Conservation (phyloP, 129 eudicot species). For the Artemisia tridentata region DNA sequence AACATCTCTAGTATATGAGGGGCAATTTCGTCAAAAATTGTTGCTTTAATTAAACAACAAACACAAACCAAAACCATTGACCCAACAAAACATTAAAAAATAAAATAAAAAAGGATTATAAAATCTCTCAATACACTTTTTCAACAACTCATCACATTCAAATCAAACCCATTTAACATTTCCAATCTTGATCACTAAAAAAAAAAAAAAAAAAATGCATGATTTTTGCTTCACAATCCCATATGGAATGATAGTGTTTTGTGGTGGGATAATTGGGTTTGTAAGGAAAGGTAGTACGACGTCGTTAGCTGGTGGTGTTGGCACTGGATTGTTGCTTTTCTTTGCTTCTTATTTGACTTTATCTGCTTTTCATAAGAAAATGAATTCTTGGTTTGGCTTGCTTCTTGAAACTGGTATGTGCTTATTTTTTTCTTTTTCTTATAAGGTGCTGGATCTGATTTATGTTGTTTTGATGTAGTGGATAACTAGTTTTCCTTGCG, state of each 20-base stretch:
- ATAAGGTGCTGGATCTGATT: no score
- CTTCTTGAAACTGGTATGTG: conserved; percentile 70
- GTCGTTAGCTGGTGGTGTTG: conserved; percentile 83
- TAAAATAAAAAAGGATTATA: background rate
- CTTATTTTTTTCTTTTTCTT: no score
- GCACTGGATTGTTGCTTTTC: conserved; percentile 69
- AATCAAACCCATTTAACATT: conserved; percentile 9
- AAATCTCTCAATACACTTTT: background rate
- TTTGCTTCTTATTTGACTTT: conserved; percentile 89
- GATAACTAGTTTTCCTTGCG: no score
- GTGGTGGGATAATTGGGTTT: conserved; percentile 83
- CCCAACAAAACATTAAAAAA: background rate
- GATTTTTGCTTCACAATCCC: conserved; percentile 99
- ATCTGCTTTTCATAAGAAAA: conserved; percentile 66
- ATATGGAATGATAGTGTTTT: conserved; percentile 69
- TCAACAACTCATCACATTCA: conserved; percentile 12
- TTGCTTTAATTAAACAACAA: background rate
- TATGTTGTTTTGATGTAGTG: no score
- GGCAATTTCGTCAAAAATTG: conserved; percentile 15
- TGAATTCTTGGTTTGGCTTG: conserved; percentile 66
- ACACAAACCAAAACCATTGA: conserved; percentile 9
- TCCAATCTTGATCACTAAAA: conserved; percentile 28
- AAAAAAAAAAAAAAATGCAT: conserved; percentile 59
- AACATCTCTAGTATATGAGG: no score
- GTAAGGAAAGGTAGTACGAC: conserved; percentile 73